Base-by-base conservation (phyloP, 805 yeast species). In the Monosporozyma unispora region DNA sequence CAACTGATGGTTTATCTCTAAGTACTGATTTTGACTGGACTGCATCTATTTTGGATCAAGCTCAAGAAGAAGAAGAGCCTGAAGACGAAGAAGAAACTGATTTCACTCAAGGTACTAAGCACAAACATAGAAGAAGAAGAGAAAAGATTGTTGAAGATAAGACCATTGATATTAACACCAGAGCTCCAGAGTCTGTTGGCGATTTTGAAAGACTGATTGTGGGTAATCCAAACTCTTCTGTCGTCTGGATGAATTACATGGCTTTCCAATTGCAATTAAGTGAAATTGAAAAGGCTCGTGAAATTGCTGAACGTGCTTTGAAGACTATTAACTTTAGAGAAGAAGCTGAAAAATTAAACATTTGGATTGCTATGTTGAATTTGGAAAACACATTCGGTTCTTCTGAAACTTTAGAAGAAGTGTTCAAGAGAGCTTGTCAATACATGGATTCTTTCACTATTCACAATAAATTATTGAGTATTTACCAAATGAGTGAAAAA, bases 241-340 rank as follows among this genome's bases (percentile, higher is more conserved):
- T 90, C 33, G 69, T 88, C 50, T 93, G 99, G 99, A 91, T 93
- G 87, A 87, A 90, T 70, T 93, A 86, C 70, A 93, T 93, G 96
- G 90, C 98, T 3, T 93, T 91, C 84, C 96, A 90, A 68, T 75
- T 93, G 55, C 96, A 90, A 68, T 74, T 91, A 54, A 86, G 96
- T 72, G 99, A 93, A 68, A 73, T 89, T 51, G 97, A 91, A 37
- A 88, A 87, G 69, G 96, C 97, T 9, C 81, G 99, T 59, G 96
- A 87, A 65, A 80, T 93, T 58, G 97, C 87, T 43, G 86, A 84
- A 59, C 80, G 99, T 54, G 99, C 98, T 2, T 76, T 93, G 63
- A 87, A 87, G 71, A 83, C 93, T 5, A 95, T 93, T 57, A 81
- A 79, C 59, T 87, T 82, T 70, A 80, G 96, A 61, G 96, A 90